Percentiles rank a stretch among this genome's conserved stretches.
phyloP scores from a whole-genome alignment of 148 eudicot species.

The Talinum fruticosum region DNA sequence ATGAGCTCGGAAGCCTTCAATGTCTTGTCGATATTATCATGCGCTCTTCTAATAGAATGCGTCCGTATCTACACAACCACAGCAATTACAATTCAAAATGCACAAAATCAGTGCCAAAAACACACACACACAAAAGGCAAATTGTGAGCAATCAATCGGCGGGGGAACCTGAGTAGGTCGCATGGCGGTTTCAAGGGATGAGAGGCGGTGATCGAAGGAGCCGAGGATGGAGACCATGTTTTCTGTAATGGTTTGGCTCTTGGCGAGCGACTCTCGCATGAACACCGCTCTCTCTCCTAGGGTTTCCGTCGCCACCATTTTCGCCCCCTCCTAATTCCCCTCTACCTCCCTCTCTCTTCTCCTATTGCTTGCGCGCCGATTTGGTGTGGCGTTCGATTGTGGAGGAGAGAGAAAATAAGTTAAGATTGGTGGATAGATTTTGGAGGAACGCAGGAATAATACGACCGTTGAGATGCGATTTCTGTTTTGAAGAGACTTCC shows the following conservation, averaged over 20 bases:
- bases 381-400: neutral
- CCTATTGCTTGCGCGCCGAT: neutral
- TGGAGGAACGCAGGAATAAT: constrained; percentile 2
- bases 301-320: constrained; percentile 40
- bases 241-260: constrained; percentile 69
- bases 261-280: constrained; percentile 59
- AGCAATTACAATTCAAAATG: neutral
- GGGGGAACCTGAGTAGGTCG: constrained; percentile 76
- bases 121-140: neutral
- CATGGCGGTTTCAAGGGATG: constrained; percentile 94
- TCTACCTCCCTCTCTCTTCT: no score
- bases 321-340: constrained; percentile 26
- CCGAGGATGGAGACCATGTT: constrained; percentile 73
- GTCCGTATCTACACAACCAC: constrained; percentile 49
- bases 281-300: constrained; percentile 53
- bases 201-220: constrained; percentile 90
- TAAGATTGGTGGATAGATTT: neutral
- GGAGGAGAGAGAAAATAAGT: constrained; percentile 7
- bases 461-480: constrained; percentile 9
- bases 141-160: neutral
- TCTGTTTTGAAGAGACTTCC: neutral
- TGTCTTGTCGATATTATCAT: constrained; percentile 82
- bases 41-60: constrained; percentile 81
- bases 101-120: neutral
- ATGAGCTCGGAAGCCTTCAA: constrained; percentile 72